Evolutionary conservation across 495 filamentous ascomycete genomes (phyloP).

Genomic region (Penicillium samsonianum): DNA sequence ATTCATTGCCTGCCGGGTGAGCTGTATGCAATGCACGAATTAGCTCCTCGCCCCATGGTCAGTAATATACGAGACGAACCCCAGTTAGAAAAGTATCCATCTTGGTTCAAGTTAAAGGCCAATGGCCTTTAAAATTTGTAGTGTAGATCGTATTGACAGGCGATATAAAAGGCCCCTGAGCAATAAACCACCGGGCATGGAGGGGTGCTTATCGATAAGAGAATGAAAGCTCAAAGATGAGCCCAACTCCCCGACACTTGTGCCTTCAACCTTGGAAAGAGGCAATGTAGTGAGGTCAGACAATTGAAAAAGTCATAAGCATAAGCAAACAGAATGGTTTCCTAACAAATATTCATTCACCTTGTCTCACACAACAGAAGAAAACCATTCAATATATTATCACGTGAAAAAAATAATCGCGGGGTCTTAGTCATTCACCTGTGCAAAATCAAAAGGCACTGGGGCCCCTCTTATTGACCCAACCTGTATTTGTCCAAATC

Average conservation of each 20-base stretch:
- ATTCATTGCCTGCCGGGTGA: slow-evolving; percentile 85
- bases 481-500: slow-evolving; percentile 16
- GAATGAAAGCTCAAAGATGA: slow-evolving; percentile 7
- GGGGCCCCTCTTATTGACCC: slow-evolving; percentile 22
- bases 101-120: slow-evolving; percentile 23
- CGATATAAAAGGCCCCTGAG: slow-evolving; percentile 20
- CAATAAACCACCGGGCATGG: slow-evolving; percentile 19
- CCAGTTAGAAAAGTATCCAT: slow-evolving; percentile 81
- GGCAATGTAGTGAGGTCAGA: not conserved
- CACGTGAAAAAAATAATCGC: slow-evolving; percentile 28
- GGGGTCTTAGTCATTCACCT: slow-evolving; percentile 49
- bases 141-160: slow-evolving; percentile 8
- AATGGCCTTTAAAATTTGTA: not conserved
- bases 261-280: not conserved
- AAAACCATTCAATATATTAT: slow-evolving; percentile 1
- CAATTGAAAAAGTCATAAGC: not conserved
- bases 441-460: slow-evolving; percentile 30
- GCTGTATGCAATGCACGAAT: slow-evolving; percentile 35
- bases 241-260: slow-evolving; percentile 1
- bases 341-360: not conserved
- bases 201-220: slow-evolving; percentile 45
- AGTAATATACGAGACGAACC: slow-evolving; percentile 41
- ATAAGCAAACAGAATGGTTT: not conserved
- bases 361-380: not conserved
- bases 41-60: not conserved